Percentiles rank a stretch among this genome's conserved stretches.
Conservation (phyloP, 805 yeast genomes). For the Ogataea glucozyma region DNA sequence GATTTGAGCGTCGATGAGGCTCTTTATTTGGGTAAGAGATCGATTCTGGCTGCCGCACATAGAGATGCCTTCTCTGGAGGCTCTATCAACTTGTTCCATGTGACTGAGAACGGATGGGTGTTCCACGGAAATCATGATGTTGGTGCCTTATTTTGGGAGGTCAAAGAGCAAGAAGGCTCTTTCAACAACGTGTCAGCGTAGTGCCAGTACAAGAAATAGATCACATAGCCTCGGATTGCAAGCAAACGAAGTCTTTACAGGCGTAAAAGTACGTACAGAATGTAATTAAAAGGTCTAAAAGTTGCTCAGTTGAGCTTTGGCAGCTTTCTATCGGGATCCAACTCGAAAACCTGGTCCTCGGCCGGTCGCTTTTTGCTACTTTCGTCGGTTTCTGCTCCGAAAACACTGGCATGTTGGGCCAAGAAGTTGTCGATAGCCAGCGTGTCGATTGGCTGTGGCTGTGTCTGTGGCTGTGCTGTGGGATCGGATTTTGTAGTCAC, state of each 20-base stretch:
- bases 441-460: slow-evolving; percentile 15
- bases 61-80: slow-evolving; percentile 99
- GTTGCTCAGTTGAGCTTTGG: slow-evolving; percentile 8
- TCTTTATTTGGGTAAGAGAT: slow-evolving; percentile 87
- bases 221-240: slow-evolving; percentile 2
- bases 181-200: slow-evolving; percentile 75
- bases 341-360: not conserved
- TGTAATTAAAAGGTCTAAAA: not conserved
- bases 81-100: slow-evolving; percentile 88
- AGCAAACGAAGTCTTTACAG: too few relatives aligned
- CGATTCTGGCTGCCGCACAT: slow-evolving; percentile 96
- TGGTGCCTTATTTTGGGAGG: slow-evolving; percentile 87
- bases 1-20: slow-evolving; percentile 93
- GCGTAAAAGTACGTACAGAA: slow-evolving; percentile 7
- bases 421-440: slow-evolving; percentile 24
- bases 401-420: slow-evolving; percentile 23
- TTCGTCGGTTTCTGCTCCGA: slow-evolving; percentile 5
- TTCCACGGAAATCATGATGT: slow-evolving; percentile 95
- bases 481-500: too few relatives aligned
- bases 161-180: slow-evolving; percentile 83
- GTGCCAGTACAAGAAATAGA: slow-evolving; percentile 8
- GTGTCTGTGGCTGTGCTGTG: slow-evolving; percentile 1
- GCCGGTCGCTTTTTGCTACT: slow-evolving; percentile 10
- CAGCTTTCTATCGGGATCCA: slow-evolving; percentile 13
- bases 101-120: slow-evolving; percentile 91